Conservation (phyloP, 768 basidiomycete species). For the Mycena olivaceomarginata region DNA sequence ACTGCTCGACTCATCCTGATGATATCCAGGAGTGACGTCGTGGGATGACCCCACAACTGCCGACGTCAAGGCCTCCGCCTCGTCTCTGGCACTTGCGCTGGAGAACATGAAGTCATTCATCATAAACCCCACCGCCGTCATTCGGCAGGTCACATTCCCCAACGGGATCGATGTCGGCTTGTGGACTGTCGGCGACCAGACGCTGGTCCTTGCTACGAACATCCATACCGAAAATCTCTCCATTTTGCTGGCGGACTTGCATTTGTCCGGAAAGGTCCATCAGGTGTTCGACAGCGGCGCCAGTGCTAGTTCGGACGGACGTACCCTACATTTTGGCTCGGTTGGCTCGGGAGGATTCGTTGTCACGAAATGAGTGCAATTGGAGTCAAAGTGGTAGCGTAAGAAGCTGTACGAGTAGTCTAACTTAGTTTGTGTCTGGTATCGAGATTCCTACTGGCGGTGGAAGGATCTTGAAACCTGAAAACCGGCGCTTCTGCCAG, state of each 20-base stretch:
- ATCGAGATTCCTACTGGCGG: no score
- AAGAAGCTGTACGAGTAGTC: no score
- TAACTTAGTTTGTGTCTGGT: no score
- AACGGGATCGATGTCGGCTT: constrained; percentile 69
- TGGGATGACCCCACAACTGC: constrained; percentile 73
- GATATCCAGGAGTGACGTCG: constrained; percentile 62
- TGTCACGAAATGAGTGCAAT: constrained; percentile 45
- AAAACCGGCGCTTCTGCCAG: no score
- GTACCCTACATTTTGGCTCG: constrained; percentile 53
- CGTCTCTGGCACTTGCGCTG: constrained; percentile 66
- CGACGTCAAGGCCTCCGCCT: constrained; percentile 73
- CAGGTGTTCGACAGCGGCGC: constrained; percentile 52
- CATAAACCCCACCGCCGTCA: constrained; percentile 62
- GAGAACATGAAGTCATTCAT: constrained; percentile 68
- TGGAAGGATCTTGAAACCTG: no score
- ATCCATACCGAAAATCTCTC: constrained; percentile 62
- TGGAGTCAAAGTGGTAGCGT: no score
- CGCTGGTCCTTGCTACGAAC: constrained; percentile 72
- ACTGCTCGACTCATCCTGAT: not conserved
- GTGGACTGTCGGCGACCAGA: constrained; percentile 65
- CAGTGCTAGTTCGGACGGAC: constrained; percentile 40
- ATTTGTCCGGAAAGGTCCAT: constrained; percentile 33
- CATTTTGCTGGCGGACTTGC: constrained; percentile 53
- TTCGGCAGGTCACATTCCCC: constrained; percentile 61
- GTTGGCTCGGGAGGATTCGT: constrained; percentile 66